These are phyloP conservation scores for Isoetes engelmannii DNA, from an alignment of 83 land plant species.

Conservation along the genomic window DNA sequence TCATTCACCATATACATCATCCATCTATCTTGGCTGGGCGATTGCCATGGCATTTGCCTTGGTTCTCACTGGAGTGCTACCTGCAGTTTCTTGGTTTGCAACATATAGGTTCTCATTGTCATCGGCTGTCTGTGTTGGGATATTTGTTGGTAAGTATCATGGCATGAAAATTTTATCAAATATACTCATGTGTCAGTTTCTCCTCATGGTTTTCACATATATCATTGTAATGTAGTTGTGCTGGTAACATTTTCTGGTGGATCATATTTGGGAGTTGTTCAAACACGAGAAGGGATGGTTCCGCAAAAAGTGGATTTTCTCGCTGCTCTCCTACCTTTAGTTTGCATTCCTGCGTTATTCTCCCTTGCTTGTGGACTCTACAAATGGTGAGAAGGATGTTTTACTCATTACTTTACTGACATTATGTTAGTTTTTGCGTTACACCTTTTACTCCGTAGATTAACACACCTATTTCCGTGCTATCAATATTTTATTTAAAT, in stretches of 20 bases:
- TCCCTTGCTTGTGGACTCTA: slow-evolving; percentile 70
- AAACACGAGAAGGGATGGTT: slow-evolving; percentile 52
- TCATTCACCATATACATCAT: slow-evolving; percentile 78
- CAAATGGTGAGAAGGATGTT: slow-evolving; percentile 63
- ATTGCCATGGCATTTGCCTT: slow-evolving; percentile 72
- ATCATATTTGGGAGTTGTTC: slow-evolving; percentile 74
- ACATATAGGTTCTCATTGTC: slow-evolving; percentile 93
- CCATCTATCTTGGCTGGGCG: slow-evolving; percentile 91
- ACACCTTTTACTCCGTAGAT: no score
- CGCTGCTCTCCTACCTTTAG: slow-evolving; percentile 83
- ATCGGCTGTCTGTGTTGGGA: slow-evolving; percentile 78
- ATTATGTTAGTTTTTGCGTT: no score
- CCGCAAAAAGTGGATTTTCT: slow-evolving; percentile 86
- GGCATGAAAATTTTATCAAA: neutral
- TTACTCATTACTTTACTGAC: no score
- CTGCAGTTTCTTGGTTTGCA: slow-evolving; percentile 94
- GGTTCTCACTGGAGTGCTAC: slow-evolving; percentile 69
- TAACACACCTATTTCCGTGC: no score
- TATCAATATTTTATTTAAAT: no score
- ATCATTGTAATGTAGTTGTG: slow-evolving; percentile 46
- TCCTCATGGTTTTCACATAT: no score
- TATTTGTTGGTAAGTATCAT: slow-evolving; percentile 56
- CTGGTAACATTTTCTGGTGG: slow-evolving; percentile 89
- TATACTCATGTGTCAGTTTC: no score
- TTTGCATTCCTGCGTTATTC: slow-evolving; percentile 82